These are phyloP conservation scores for Monosporascus sp. DNA, from an alignment of 2,329 filamentous ascomycete species.

Conservation along the genomic window DNA sequence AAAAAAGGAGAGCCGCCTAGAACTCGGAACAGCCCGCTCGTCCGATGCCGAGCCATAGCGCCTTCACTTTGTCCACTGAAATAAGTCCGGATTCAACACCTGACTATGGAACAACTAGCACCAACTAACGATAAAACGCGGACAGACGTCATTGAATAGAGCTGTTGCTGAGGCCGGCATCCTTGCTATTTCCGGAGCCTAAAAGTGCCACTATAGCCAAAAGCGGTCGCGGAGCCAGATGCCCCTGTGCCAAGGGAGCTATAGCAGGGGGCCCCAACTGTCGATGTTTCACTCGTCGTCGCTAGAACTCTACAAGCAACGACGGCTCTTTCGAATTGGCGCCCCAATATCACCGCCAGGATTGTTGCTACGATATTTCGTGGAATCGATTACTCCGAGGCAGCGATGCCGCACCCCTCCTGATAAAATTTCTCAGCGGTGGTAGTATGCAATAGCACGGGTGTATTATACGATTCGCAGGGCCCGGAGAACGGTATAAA, in stretches of 20 bases:
- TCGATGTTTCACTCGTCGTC: neutral
- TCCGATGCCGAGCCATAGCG: no score
- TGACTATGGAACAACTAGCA: no score
- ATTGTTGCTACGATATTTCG: neutral
- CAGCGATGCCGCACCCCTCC: neutral
- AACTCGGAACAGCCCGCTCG: no score
- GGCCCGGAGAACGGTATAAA: neutral
- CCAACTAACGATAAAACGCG: no score
- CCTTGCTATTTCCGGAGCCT: neutral
- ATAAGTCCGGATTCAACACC: no score
- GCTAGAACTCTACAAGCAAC: neutral
- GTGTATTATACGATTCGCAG: no score
- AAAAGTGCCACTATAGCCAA: neutral
- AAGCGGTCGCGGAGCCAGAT: neutral
- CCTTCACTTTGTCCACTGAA: no score
- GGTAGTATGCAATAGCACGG: neutral
- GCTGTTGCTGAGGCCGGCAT: neutral
- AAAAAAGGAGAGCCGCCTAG: no score
- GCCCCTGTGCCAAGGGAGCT: neutral
- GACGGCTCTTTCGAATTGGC: neutral
- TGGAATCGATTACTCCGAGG: neutral
- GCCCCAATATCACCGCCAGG: neutral
- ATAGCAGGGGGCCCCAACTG: neutral
- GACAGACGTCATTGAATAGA: no score
- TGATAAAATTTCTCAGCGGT: neutral